phyloP scores from a whole-genome alignment of 495 filamentous ascomycete species.

The Penicillium lagena region DNA sequence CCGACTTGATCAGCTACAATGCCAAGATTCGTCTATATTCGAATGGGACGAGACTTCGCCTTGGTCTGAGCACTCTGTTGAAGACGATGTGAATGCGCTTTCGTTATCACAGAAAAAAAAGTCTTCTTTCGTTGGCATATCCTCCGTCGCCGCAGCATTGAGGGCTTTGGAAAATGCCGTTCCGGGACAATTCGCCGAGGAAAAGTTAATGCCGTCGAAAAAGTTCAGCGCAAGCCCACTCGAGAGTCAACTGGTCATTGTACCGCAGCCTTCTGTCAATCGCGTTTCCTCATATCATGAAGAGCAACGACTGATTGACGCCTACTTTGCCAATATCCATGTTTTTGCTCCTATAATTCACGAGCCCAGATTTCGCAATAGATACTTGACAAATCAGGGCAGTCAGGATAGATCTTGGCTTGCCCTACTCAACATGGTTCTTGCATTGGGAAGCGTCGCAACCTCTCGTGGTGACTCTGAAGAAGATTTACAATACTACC shows the following conservation, averaged over 20 bases:
- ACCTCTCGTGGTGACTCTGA: slow-evolving; percentile 57
- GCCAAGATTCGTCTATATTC: neutral
- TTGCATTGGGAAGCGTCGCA: slow-evolving; percentile 61
- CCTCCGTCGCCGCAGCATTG: slow-evolving; percentile 5
- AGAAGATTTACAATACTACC: slow-evolving; percentile 58
- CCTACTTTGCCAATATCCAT: slow-evolving; percentile 4
- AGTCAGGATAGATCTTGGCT: slow-evolving; percentile 55
- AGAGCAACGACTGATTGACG: slow-evolving; percentile 7
- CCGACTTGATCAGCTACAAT: slow-evolving; percentile 3
- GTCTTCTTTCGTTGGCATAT: slow-evolving; percentile 7
- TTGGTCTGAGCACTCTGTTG: neutral
- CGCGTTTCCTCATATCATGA: slow-evolving; percentile 4
- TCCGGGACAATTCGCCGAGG: neutral
- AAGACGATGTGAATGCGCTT: slow-evolving; percentile 6
- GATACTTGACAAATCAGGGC: slow-evolving; percentile 1
- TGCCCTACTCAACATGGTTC: slow-evolving; percentile 63
- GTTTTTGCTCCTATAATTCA: slow-evolving; percentile 5
- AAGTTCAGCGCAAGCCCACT: neutral
- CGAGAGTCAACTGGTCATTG: neutral
- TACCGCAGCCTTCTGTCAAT: neutral
- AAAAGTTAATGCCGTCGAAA: neutral
- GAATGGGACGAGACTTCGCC: slow-evolving; percentile 8
- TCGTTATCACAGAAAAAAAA: neutral
- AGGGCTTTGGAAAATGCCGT: neutral
- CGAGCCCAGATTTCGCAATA: slow-evolving; percentile 5